These are phyloP conservation scores for Claviceps sp. DNA, from an alignment of 2,329 filamentous ascomycete species.

Conservation along the genomic window DNA sequence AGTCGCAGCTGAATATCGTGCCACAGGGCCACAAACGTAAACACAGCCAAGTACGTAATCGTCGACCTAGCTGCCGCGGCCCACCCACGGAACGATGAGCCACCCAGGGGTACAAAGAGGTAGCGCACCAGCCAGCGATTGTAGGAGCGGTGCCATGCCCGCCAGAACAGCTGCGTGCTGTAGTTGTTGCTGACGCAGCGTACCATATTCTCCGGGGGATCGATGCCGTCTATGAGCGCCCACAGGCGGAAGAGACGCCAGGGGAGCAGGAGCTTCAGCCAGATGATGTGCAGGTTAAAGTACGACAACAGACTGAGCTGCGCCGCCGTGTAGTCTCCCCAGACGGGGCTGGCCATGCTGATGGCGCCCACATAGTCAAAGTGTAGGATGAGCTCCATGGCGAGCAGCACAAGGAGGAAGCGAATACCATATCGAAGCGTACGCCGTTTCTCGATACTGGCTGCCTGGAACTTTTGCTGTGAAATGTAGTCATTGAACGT, in stretches of 20 bases:
- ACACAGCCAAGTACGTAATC: constrained; percentile 68
- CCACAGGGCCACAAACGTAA: constrained; percentile 96
- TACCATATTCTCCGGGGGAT: constrained; percentile 96
- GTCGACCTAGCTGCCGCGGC: constrained; percentile 43
- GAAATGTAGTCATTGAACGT: constrained; percentile 98
- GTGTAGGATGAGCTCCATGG: constrained; percentile 86
- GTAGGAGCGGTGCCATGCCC: constrained; percentile 87
- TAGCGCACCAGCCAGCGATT: constrained; percentile 93
- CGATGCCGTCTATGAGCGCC: constrained; percentile 78
- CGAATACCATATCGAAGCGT: constrained; percentile 73
- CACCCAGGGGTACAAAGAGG: constrained; percentile 84
- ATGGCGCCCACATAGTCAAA: constrained; percentile 92
- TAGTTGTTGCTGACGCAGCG: constrained; percentile 95
- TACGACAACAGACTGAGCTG: constrained; percentile 85
- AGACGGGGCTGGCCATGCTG: constrained; percentile 63
- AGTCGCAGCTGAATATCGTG: constrained; percentile 89
- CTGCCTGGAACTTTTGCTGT: constrained; percentile 60
- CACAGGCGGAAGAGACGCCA: constrained; percentile 99
- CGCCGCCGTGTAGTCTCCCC: constrained; percentile 71
- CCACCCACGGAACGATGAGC: constrained; percentile 38
- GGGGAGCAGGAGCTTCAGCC: constrained; percentile 90
- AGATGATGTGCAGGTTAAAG: constrained; percentile 94
- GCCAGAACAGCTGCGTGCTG: constrained; percentile 84
- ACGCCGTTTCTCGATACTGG: constrained; percentile 55
- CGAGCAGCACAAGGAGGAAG: constrained; percentile 65